These are phyloP conservation scores for Brettanomyces nanus DNA, from an alignment of 805 yeast species.

Conservation along the genomic window DNA sequence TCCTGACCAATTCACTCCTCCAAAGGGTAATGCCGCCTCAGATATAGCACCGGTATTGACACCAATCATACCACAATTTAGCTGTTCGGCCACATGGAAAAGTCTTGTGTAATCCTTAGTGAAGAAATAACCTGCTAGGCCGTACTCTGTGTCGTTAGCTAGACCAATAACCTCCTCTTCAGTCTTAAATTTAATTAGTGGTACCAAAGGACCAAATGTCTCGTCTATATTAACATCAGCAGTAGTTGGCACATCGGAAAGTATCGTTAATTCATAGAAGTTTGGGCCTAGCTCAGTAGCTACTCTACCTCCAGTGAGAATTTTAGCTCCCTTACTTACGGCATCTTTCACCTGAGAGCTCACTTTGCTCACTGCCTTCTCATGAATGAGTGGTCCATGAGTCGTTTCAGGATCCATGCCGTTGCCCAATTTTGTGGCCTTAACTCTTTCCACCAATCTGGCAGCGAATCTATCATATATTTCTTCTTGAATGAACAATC, in stretches of 20 bases:
- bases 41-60: conserved; percentile 68
- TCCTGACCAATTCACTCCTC: conserved; percentile 74
- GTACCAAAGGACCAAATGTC: conserved; percentile 77
- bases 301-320: conserved; percentile 52
- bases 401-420: conserved; percentile 53
- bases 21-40: conserved; percentile 63
- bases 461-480: conserved; percentile 56
- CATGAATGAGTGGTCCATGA: conserved; percentile 71
- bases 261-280: conserved; percentile 62
- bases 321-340: conserved; percentile 50
- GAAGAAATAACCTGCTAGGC: conserved; percentile 72
- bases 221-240: conserved; percentile 61
- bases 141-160: conserved; percentile 65
- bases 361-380: conserved; percentile 54
- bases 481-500: conserved; percentile 55
- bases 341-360: conserved; percentile 60
- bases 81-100: conserved; percentile 54
- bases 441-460: conserved; percentile 39
- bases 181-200: conserved; percentile 54
- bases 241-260: conserved; percentile 47
- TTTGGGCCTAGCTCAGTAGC: conserved; percentile 49
- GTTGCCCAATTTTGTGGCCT: conserved; percentile 46
- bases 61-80: conserved; percentile 78
- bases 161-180: conserved; percentile 53
- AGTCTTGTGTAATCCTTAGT: conserved; percentile 47